Conservation (phyloP, 805 yeast species). For the Kodamaea laetipori region DNA sequence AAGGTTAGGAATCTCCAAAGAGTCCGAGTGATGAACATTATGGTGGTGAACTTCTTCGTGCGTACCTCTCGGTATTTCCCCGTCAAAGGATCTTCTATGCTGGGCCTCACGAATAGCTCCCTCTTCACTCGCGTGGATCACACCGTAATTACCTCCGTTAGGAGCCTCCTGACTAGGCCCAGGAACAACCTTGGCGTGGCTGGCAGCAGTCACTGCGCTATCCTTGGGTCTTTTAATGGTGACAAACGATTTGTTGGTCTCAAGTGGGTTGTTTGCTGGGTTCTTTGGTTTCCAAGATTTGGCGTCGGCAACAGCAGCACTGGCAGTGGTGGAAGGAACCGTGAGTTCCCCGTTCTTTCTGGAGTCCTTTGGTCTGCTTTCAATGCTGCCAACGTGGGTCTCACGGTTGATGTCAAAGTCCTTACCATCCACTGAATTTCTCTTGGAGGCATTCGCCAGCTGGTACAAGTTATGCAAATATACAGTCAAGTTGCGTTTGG, state of each 20-base stretch:
- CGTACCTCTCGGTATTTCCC: slow-evolving; percentile 5
- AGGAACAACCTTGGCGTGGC: slow-evolving; percentile 23
- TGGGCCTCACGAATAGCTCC: slow-evolving; percentile 38
- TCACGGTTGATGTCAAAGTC: slow-evolving; percentile 11
- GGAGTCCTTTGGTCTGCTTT: slow-evolving; percentile 9
- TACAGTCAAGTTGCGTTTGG: slow-evolving; percentile 67
- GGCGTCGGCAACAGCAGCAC: slow-evolving; percentile 20
- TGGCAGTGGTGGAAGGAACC: slow-evolving; percentile 8
- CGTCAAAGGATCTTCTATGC: slow-evolving; percentile 10
- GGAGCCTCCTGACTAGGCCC: slow-evolving; percentile 21
- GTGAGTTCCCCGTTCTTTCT: slow-evolving; percentile 4
- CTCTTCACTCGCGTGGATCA: slow-evolving; percentile 49
- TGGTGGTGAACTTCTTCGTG: slow-evolving; percentile 3
- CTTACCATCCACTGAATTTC: slow-evolving; percentile 42
- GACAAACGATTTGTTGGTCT: slow-evolving; percentile 63
- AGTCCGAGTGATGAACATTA: background rate
- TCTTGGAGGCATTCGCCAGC: slow-evolving; percentile 36
- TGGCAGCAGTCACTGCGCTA: too few species aligned
- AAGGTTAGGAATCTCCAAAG: slow-evolving; percentile 4
- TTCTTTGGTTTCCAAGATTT: slow-evolving; percentile 56
- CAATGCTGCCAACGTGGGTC: background rate
- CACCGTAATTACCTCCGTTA: slow-evolving; percentile 26
- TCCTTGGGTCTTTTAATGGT: slow-evolving; percentile 61
- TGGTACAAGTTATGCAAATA: slow-evolving; percentile 66
- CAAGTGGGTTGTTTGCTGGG: slow-evolving; percentile 69